Base-by-base conservation (phyloP, 345 rosid genomes). In the Kernera saxatilis region DNA sequence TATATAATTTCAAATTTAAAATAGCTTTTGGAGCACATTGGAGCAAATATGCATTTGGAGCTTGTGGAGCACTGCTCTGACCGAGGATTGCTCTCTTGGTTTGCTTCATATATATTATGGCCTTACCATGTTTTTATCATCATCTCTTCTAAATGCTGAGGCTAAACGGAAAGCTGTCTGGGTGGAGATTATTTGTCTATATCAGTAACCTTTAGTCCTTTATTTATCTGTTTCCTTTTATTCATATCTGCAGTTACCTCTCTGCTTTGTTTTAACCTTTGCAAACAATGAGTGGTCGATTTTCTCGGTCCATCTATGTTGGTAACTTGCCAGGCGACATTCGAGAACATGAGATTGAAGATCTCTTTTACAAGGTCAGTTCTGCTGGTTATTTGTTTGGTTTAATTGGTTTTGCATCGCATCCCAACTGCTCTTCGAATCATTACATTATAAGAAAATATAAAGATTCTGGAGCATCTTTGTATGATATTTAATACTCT, bases 301-400 rank as follows among this genome's bases (percentile, higher is more conserved):
- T 86, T 83, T 94, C 98, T 64, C 93, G 97, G 54, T 84, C 93
- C n/a, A 92, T 94, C 73, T 94, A 94, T 73, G 98, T 92, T 69
- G 99, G 99, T 61, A 94, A 94, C 85, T 79, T 94, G 79, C 99
- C 99, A 1, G 62, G 91, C 11, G 97, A 89, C 81, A 86, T 94
- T 52, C 84, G 86, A 73, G 99, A 94, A 80, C 73, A 67, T 30
- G 98, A 92, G 81, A 81, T 94, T 75, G 98, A 94, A 75, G 98
- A 94, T 81, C 80, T 94, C 32, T 94, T 94, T 70, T 89, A 90
- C 85, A 94, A 94, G 98, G 98, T 94, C 44, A 62, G 84, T 55
- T 63, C 54, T 39, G 10, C 54, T 39, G 10, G 27, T 15, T 67
- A 30, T 15, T 4, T 8, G 30, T 77, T 77, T 41, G 49, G 22